Conservation (phyloP, 1,139 yeast genomes). For the Candida sanyaensis region DNA sequence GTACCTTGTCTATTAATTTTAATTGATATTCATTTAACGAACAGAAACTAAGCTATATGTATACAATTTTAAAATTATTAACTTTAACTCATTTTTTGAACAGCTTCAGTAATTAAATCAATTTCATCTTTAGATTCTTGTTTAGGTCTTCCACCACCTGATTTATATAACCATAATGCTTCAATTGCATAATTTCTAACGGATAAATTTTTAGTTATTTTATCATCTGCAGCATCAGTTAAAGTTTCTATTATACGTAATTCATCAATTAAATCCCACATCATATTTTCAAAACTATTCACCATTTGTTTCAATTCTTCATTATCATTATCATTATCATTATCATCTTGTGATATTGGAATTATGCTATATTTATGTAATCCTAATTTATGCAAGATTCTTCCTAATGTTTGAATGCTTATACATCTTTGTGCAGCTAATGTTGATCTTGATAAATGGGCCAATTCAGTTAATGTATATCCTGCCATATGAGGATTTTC, state of each 20-base stretch:
- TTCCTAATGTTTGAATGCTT: slow-evolving; percentile 84
- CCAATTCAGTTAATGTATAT: slow-evolving; percentile 80
- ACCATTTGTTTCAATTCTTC: slow-evolving; percentile 39
- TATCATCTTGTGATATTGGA: slow-evolving; percentile 32
- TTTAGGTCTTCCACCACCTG: slow-evolving; percentile 62
- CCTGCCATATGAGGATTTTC: slow-evolving; percentile 91
- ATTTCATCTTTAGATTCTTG: slow-evolving; percentile 11
- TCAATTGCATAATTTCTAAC: slow-evolving; percentile 87
- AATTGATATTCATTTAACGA: background rate
- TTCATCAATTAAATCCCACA: slow-evolving; percentile 74
- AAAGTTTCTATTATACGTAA: slow-evolving; percentile 70
- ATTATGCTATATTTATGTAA: slow-evolving; percentile 55
- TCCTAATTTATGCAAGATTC: slow-evolving; percentile 81
- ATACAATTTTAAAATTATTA: slow-evolving; percentile 2
- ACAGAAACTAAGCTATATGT: background rate
- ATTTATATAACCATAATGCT: slow-evolving; percentile 91
- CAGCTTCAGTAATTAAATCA: slow-evolving; percentile 14
- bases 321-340: slow-evolving; percentile 29
- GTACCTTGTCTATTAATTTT: no score
- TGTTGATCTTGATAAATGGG: slow-evolving; percentile 76
- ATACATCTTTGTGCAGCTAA: slow-evolving; percentile 84
- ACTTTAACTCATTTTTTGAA: slow-evolving; percentile 3
- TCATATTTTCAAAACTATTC: slow-evolving; percentile 57
- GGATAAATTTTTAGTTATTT: slow-evolving; percentile 63
- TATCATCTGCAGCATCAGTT: slow-evolving; percentile 74